Conservation (phyloP, 1,284 basidiomycete species). For the Thecaphora frezii region DNA sequence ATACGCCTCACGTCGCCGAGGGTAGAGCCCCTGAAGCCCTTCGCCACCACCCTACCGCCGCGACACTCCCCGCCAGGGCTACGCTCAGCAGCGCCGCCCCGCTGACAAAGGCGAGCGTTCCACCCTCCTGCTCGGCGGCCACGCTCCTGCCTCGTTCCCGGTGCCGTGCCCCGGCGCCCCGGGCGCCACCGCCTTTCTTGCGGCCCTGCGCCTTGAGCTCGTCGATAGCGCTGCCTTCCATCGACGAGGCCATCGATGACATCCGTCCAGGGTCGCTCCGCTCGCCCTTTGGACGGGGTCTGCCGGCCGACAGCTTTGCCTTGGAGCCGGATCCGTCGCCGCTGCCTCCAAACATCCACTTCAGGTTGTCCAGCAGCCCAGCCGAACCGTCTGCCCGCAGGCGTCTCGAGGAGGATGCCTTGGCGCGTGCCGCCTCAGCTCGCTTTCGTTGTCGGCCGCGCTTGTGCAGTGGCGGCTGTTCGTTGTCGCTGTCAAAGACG, state of each 20-base stretch:
- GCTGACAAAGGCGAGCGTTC: constrained; percentile 37
- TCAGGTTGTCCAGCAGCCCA: background rate
- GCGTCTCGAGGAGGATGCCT: background rate
- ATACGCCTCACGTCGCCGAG: constrained; percentile 11
- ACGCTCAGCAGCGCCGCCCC: constrained; percentile 36
- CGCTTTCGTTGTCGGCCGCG: constrained; percentile 3
- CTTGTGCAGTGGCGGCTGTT: constrained; percentile 7
- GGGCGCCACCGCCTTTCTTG: too few relatives aligned
- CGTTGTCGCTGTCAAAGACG: constrained; percentile 35
- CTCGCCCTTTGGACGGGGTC: constrained; percentile 15
- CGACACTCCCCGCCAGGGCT: constrained; percentile 33
- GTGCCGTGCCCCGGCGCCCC: constrained; percentile 5
- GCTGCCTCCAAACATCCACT: background rate
- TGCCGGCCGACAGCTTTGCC: too few relatives aligned
- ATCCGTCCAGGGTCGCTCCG: too few relatives aligned
- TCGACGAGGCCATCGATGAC: too few relatives aligned
- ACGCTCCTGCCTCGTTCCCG: constrained; percentile 9
- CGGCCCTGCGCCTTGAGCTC: constrained; percentile 11
- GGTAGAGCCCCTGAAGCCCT: constrained; percentile 26
- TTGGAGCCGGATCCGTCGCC: background rate
- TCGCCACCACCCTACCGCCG: constrained; percentile 38
- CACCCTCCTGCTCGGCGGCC: constrained; percentile 11
- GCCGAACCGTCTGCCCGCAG: background rate
- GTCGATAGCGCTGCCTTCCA: too few relatives aligned
- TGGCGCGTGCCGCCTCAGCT: background rate